Evolutionary conservation across 1,139 yeast species (phyloP).

Genomic region (Scheffersomyces segobiensis): DNA sequence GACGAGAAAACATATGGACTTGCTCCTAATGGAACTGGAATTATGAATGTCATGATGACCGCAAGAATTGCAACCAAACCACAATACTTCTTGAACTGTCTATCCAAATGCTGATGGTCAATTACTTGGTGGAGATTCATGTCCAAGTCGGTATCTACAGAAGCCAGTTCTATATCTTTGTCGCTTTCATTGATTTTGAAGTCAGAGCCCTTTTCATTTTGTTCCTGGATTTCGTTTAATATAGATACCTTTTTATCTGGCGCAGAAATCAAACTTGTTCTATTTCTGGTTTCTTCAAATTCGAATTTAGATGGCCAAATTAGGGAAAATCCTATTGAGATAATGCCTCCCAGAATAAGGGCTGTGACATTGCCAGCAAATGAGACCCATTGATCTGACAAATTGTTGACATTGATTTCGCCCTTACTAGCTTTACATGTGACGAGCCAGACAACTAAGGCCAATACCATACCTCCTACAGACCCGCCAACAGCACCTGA

Average conservation of each 20-base stretch:
- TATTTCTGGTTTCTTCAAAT: conserved; percentile 30
- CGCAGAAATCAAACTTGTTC: conserved; percentile 24
- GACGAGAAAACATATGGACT: conserved; percentile 19
- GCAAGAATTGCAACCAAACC: conserved; percentile 15
- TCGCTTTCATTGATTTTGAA: conserved; percentile 3
- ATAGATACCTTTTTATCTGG: background rate
- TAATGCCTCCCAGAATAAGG: conserved; percentile 28
- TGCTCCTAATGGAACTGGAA: conserved; percentile 18
- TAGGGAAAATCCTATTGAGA: conserved; percentile 26
- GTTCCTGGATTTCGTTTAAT: background rate
- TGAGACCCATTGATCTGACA: conserved; percentile 23
- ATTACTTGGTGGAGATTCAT: conserved; percentile 9
- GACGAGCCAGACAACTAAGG: conserved; percentile 20
- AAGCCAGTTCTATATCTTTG: conserved; percentile 4
- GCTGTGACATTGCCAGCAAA: conserved; percentile 22
- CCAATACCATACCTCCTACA: conserved; percentile 25
- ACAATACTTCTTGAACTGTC: conserved; percentile 20
- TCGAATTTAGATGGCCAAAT: conserved; percentile 40
- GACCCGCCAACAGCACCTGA: conserved; percentile 32
- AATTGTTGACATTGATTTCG: conserved; percentile 19
- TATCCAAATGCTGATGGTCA: conserved; percentile 12
- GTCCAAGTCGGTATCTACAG: conserved; percentile 7
- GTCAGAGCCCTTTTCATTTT: conserved; percentile 3
- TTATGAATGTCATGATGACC: conserved; percentile 12
- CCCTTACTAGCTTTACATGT: conserved; percentile 25